Base-by-base conservation (phyloP, 163 green algal genomes). In the Scenedesmus sp. region DNA sequence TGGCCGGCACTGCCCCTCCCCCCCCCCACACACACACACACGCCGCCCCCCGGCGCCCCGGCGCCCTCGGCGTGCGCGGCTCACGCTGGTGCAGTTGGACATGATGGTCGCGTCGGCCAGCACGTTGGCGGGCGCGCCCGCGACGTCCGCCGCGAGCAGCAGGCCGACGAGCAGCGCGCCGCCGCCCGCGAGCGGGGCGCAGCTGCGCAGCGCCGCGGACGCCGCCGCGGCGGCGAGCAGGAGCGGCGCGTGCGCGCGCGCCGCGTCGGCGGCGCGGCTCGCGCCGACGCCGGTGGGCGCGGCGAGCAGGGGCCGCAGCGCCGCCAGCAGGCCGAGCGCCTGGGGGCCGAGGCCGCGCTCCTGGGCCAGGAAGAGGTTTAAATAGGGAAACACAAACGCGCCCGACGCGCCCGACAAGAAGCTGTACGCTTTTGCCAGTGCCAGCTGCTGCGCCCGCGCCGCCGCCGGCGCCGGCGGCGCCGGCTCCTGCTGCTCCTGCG, bases 351-450 rank as follows among this genome's bases (percentile, higher is more conserved):
- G 76, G 39, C 81, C 78, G 4, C 57, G 48, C 26, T 63, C 31
- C 26, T 63, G 44, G 7, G 36, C 22, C 31, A 84, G 87, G 24
- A 77, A 74, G 0, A 90, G n/a, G 14, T 67, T 75, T 18, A 88
- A 29, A 33, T 86, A 90, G 0, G 86, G 86, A 14, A 88, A 48
- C 15, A 90, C 28, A 50, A 82, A 90, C 4, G 85, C 80, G 3
- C 64, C 63, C 0, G 70, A 77, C 10, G 50, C 39, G 15, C 63
- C 78, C 14, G 60, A 57, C 44, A 83, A n/a, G 15, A 84, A 84
- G 45, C 86, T 87, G 53, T 51, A 90, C 1, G 44, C 60, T 36
- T 71, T 71, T 34, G 63, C 63, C 10, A 71, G 36, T 7, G 53
- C 22, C 39, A 71, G 63, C 39, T 71, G 63, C 39, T 71, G 63